Conservation (phyloP, 75 land plant genomes). For the Cupressus sempervirens region DNA sequence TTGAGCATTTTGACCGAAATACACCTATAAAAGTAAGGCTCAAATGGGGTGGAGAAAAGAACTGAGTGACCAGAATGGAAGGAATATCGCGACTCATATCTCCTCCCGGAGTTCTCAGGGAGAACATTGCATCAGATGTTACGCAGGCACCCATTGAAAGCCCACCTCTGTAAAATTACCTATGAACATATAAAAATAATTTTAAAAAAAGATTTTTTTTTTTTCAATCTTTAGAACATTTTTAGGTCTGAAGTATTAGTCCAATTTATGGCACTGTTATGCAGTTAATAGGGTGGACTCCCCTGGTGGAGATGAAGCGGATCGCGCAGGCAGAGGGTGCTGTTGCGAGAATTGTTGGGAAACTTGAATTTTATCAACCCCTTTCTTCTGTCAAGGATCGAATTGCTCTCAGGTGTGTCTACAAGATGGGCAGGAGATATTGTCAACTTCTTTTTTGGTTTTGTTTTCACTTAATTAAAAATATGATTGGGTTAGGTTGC, state of each 20-base stretch:
- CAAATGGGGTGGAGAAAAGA: background rate
- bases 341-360: conserved; percentile 42
- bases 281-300: conserved; percentile 61
- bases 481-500: background rate
- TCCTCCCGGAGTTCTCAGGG: background rate
- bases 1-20: no score
- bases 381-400: conserved; percentile 54
- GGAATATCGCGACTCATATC: background rate
- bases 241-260: background rate
- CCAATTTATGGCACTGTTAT: background rate
- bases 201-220: background rate
- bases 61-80: background rate
- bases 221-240: background rate
- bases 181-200: background rate
- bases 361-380: conserved; percentile 46
- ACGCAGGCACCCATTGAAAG: background rate
- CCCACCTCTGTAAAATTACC: background rate
- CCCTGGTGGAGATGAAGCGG: conserved; percentile 34
- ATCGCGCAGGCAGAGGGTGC: conserved; percentile 35
- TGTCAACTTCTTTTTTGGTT: no score
- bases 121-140: conserved; percentile 8
- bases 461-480: no score
- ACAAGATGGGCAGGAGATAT: background rate
- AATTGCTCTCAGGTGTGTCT: conserved; percentile 35
- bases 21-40: background rate